These are phyloP conservation scores for Saccharomycopsis phalli DNA, from an alignment of 1,139 yeast genomes.

Conservation along the genomic window DNA sequence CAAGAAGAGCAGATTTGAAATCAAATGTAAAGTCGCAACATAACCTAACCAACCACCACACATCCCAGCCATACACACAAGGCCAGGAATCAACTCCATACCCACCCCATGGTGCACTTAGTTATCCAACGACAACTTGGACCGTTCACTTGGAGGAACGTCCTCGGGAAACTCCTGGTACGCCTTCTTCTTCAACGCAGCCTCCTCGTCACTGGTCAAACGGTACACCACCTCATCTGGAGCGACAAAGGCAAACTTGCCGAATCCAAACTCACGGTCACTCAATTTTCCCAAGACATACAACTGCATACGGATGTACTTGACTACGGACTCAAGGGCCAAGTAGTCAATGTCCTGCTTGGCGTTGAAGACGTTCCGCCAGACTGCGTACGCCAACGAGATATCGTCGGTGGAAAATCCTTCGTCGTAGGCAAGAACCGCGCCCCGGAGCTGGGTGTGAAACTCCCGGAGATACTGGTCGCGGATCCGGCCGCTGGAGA, in stretches of 20 bases:
- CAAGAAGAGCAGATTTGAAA: too few species aligned
- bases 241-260: slow-evolving; percentile 77
- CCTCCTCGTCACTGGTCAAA: slow-evolving; percentile 54
- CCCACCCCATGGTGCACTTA: slow-evolving; percentile 15
- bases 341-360: slow-evolving; percentile 73
- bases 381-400: slow-evolving; percentile 76
- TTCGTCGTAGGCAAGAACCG: slow-evolving; percentile 87
- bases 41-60: too few species aligned
- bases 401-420: slow-evolving; percentile 78
- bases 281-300: slow-evolving; percentile 77
- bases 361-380: slow-evolving; percentile 90
- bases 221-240: slow-evolving; percentile 74
- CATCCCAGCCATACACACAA: too few species aligned
- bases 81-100: too few species aligned
- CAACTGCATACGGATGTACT: slow-evolving; percentile 80
- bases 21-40: too few species aligned
- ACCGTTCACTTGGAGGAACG: slow-evolving; percentile 52
- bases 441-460: slow-evolving; percentile 83
- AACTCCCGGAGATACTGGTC: slow-evolving; percentile 85
- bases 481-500: slow-evolving; percentile 73
- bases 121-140: slow-evolving; percentile 55
- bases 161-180: slow-evolving; percentile 36
- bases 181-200: slow-evolving; percentile 32
- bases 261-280: slow-evolving; percentile 89
- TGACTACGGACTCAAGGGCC: slow-evolving; percentile 78